A percentile compares a stretch with the other conserved stretches of the same genome.
Evolutionary conservation across 306 rosid species (phyloP).

Genomic region (Casuarina equisetifolia): DNA sequence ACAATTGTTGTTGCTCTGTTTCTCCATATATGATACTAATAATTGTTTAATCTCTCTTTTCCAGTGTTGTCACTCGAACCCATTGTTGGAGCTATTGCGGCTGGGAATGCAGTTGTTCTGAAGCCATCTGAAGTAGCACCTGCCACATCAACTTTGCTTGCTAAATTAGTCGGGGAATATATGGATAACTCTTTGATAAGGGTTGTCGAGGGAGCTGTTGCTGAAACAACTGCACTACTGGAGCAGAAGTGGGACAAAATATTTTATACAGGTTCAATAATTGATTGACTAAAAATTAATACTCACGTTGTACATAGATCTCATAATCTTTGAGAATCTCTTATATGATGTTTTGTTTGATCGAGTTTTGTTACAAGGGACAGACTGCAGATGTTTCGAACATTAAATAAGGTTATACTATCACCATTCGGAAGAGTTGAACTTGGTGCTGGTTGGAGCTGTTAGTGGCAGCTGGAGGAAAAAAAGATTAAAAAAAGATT

Average conservation of each 20-base stretch:
- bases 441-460: background rate
- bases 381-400: background rate
- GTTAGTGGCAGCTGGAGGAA: background rate
- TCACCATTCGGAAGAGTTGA: background rate
- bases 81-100: slow-evolving; percentile 94
- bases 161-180: slow-evolving; percentile 63
- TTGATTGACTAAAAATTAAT: background rate
- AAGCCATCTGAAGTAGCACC: slow-evolving; percentile 96
- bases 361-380: background rate
- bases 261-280: slow-evolving; percentile 78
- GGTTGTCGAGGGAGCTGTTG: slow-evolving; percentile 86
- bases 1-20: slow-evolving; percentile 8
- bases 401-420: background rate
- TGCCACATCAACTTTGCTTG: slow-evolving; percentile 80
- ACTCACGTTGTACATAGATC: slow-evolving; percentile 2
- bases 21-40: slow-evolving; percentile 13
- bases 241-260: slow-evolving; percentile 99
- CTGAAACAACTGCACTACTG: slow-evolving; percentile 79
- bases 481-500: background rate
- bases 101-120: slow-evolving; percentile 92
- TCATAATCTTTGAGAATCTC: background rate
- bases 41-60: slow-evolving; percentile 15
- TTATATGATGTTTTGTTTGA: background rate
- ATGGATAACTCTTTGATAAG: slow-evolving; percentile 72
- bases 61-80: slow-evolving; percentile 93